Conservation (phyloP, 768 basidiomycete genomes). For the Trametes elegans region DNA sequence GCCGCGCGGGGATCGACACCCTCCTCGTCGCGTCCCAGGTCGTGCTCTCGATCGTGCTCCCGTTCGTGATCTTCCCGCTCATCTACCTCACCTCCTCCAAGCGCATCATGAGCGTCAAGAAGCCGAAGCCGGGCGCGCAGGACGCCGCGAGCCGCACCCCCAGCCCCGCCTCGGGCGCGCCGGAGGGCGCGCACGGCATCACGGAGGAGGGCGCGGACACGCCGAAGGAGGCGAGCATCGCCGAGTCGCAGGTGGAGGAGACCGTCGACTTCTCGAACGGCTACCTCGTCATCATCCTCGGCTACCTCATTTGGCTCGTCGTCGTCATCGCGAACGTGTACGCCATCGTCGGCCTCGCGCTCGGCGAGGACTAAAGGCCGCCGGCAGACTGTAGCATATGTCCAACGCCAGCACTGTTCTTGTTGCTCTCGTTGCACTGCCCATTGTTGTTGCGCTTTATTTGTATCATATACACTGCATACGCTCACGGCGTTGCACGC, state of each 20-base stretch:
- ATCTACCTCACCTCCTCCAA: conserved; percentile 69
- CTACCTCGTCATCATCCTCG: conserved; percentile 47
- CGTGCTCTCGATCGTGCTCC: conserved; percentile 76
- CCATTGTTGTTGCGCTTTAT: neutral
- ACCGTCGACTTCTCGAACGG: conserved; percentile 65
- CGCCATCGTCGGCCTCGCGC: conserved; percentile 60
- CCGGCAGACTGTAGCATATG: neutral
- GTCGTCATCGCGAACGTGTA: conserved; percentile 74
- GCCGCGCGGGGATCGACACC: conserved; percentile 64
- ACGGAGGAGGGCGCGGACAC: neutral
- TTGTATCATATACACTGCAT: neutral
- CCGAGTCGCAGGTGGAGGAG: conserved; percentile 31
- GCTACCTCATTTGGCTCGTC: conserved; percentile 59
- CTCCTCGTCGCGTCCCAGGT: conserved; percentile 90
- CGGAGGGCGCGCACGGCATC: too few species aligned
- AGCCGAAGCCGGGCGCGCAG: conserved; percentile 8
- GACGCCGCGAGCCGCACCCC: neutral
- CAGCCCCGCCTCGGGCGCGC: too few species aligned
- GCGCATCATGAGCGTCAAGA: conserved; percentile 65
- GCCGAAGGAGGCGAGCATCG: neutral
- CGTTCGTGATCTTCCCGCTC: conserved; percentile 82
- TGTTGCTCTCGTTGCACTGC: neutral
- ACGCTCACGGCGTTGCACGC: too few species aligned
- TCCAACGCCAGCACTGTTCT: neutral
- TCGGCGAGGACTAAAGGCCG: conserved; percentile 34